Evolutionary conservation across 75 land plant genomes (phyloP), one percentile per base, ranked within the genome.

Genomic region (Pinus taeda): DNA sequence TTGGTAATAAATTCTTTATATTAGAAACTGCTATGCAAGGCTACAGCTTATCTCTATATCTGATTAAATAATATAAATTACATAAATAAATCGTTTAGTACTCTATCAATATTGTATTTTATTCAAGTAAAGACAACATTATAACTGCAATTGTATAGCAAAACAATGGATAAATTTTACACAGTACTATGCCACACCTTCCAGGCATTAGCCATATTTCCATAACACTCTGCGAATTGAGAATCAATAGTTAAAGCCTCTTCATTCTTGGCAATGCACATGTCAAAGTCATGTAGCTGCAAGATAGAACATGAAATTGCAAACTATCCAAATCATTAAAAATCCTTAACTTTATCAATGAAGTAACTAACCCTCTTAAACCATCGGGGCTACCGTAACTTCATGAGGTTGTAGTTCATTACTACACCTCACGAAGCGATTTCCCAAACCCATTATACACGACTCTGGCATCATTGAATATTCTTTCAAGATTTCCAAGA

Each of bases 191-290:
- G 11, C 45, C 39, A 37, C 49, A 84, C 88, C 86, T 86, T 86
- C 77, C 87, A 86, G 8, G 88, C 88, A 84, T 86, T 86, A 17
- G 88, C 88, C 88, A 86, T 84, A 79, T 86, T 86, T 30, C 88
- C 88, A 75, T 84, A 86, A 60, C 88, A 86, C 66, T 86, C 88
- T 15, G 88, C 86, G 49, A 86, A 86, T 45, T 85, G 74, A 0
- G 88, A 87, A 42, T 86, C 88, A 24, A 86, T 80, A 15, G 75
- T 55, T 15, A 86, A 62, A 49, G 88, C 86, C 67, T 86, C 88
- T 78, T 86, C 80, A 58, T 86, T 86, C 76, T 86, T 86, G 36
- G 76, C 73, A 59, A 86, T 86, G 69, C 88, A 86, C 87, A 78
- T 86, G 75, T 86, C 87, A 65, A 83, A 86, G 71, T 86, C 83